These are phyloP conservation scores for Carex myosuroides DNA, from an alignment of 176 grass and related monocot species.

Conservation along the genomic window DNA sequence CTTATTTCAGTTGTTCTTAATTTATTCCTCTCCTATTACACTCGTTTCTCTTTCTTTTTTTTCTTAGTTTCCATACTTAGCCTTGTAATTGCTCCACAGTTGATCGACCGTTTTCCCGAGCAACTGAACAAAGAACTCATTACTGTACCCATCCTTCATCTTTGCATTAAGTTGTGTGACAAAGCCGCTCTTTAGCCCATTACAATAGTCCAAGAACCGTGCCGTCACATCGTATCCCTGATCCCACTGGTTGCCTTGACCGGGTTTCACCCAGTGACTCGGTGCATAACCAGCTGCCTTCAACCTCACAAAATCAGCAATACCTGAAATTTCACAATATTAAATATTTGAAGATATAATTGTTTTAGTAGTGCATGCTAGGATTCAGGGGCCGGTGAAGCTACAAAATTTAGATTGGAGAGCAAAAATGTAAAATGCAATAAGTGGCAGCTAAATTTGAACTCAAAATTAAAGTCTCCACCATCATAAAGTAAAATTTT, in stretches of 20 bases:
- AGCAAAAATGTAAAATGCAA: too few relatives aligned
- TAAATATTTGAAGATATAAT: not conserved
- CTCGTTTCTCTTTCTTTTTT: not conserved
- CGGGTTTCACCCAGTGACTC: constrained; percentile 39
- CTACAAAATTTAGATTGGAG: too few relatives aligned
- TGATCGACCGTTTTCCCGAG: constrained; percentile 35
- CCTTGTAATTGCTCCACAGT: constrained; percentile 64
- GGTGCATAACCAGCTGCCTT: constrained; percentile 34
- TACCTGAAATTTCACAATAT: constrained; percentile 20
- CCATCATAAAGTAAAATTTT: too few relatives aligned
- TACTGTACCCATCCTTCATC: constrained; percentile 49
- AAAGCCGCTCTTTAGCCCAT: constrained; percentile 41
- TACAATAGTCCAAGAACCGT: constrained; percentile 62
- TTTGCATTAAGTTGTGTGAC: constrained; percentile 47
- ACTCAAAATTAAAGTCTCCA: too few relatives aligned
- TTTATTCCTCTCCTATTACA: not conserved
- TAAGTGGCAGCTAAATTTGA: too few relatives aligned
- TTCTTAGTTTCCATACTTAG: constrained; percentile 22
- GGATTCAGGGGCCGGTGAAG: too few relatives aligned
- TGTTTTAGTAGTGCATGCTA: not conserved
- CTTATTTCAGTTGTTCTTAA: not conserved
- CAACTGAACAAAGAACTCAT: constrained; percentile 45
- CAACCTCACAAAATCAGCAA: constrained; percentile 71
- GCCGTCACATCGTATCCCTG: constrained; percentile 53
- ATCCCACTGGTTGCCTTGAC: constrained; percentile 45